These are phyloP conservation scores for Laetiporus sulphureus DNA, from an alignment of 1,284 basidiomycete species.

Conservation along the genomic window DNA sequence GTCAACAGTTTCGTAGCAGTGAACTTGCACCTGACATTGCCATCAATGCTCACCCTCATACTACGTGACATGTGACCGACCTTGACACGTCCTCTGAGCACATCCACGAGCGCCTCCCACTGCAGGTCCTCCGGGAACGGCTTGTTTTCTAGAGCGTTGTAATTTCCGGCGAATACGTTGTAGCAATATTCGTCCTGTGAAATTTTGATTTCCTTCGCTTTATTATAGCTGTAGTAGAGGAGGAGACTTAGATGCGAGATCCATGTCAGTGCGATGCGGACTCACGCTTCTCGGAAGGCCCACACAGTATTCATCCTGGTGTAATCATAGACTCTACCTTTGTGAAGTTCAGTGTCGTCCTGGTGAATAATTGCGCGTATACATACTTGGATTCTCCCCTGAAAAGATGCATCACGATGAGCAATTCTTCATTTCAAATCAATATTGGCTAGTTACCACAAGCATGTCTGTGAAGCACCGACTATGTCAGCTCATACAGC, in stretches of 20 bases:
- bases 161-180: conserved; percentile 45
- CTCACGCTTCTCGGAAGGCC: conserved; percentile 33
- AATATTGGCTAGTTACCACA: conserved; percentile 22
- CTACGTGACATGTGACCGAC: conserved; percentile 23
- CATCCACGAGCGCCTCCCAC: conserved; percentile 80
- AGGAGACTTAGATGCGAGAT: too few species aligned
- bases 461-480: conserved; percentile 25
- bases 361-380: not conserved
- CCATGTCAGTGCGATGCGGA: too few species aligned
- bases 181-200: conserved; percentile 69
- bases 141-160: conserved; percentile 41
- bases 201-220: conserved; percentile 61
- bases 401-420: not conserved
- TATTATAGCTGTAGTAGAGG: conserved; percentile 56
- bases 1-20: conserved; percentile 80
- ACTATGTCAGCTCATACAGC: not conserved
- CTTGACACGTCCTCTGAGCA: conserved; percentile 71
- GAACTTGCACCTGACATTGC: conserved; percentile 42
- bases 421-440: not conserved
- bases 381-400: conserved; percentile 31
- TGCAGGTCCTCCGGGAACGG: conserved; percentile 72
- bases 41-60: not conserved
- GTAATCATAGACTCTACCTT: conserved; percentile 27
- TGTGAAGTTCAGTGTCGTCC: not conserved
- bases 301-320: conserved; percentile 41